Evolutionary conservation across 169 alveolate genomes (phyloP), one percentile per base, ranked within the genome.

Genomic region (Plasmodium adleri): DNA sequence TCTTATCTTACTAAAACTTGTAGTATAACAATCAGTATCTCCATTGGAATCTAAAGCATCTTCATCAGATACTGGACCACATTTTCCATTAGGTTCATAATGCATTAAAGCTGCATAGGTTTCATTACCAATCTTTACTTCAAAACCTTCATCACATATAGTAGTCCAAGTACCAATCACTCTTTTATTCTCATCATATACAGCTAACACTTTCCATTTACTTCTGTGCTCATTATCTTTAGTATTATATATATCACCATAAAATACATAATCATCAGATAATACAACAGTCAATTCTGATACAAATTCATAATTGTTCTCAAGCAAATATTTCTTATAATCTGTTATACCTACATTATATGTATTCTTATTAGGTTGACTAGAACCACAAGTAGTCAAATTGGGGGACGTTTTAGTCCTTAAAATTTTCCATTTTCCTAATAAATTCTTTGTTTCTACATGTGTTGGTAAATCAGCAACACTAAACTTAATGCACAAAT

Each of bases 81-180:
- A 88, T 3, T 70, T 68, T 58, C 87, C 87, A 28, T 50, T 68
- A 2, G 88, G 85, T 15, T 66, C 87, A 72, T 75, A 88, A 88
- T 88, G 89, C 89, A 88, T 83, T 9, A 67, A 43, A 0, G 74
- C 91, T 22, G 91, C 71, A 49, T 83, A 83, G 8, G 78, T 63
- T 71, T 83, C 85, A 56, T 83, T 83, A 13, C 68, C 91, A 68
- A 83, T 43, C 17, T 85, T 67, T 12, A 83, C 70, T 68, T 83
- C 91, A 71, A 83, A 70, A 3, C 91, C 91, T 22, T 83, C 86
- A 63, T 83, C 91, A 59, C 50, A 83, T 22, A 83, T 70, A 9
- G 91, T 83, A 0, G 91, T 83, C 91, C 91, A 83, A 2, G 86
- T 83, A 26, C 91, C 91, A 15, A 83, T 83, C 7, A 22, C 45